Evolutionary conservation across 106 monocot genomes (phyloP).

Genomic region (Agapanthus africanus): DNA sequence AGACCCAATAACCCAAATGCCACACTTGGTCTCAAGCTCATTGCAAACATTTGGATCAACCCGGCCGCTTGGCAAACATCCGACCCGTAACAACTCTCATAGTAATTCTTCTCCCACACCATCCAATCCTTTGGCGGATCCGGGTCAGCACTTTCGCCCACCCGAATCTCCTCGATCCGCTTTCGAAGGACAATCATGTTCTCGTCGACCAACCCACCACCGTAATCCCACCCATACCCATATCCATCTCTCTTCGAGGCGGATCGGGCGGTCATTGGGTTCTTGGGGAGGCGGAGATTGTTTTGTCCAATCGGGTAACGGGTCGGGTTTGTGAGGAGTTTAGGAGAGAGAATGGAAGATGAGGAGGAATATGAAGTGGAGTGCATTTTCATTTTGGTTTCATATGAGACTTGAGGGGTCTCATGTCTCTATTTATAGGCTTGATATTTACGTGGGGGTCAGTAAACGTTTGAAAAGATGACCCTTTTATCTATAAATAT

Average conservation of each 20-base stretch:
- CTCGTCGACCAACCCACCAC: slow-evolving; percentile 19
- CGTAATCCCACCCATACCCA: slow-evolving; percentile 2
- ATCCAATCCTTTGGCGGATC: slow-evolving; percentile 8
- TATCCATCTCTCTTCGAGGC: slow-evolving; percentile 1
- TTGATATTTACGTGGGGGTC: too few species aligned
- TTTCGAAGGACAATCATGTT: too few species aligned
- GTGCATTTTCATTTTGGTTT: slow-evolving; percentile 1
- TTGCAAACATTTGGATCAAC: slow-evolving; percentile 8
- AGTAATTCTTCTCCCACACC: slow-evolving; percentile 16
- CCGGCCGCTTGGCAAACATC: slow-evolving; percentile 21
- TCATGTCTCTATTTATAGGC: not conserved
- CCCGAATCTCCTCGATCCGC: slow-evolving; percentile 14
- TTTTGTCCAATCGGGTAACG: not conserved
- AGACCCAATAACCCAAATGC: slow-evolving; percentile 5
- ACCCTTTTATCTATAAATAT: too few species aligned
- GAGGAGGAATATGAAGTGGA: not conserved
- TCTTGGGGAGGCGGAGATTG: not conserved
- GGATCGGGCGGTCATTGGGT: not conserved
- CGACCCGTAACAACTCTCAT: slow-evolving; percentile 11
- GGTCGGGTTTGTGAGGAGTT: not conserved
- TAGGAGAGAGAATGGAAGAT: not conserved
- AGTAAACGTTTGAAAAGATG: too few species aligned
- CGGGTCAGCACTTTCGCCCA: slow-evolving; percentile 4
- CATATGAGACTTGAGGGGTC: not conserved
- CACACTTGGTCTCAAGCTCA: slow-evolving; percentile 16